Evolutionary conservation across 257 asterid genomes (phyloP).

Genomic region (Primulina tabacum): DNA sequence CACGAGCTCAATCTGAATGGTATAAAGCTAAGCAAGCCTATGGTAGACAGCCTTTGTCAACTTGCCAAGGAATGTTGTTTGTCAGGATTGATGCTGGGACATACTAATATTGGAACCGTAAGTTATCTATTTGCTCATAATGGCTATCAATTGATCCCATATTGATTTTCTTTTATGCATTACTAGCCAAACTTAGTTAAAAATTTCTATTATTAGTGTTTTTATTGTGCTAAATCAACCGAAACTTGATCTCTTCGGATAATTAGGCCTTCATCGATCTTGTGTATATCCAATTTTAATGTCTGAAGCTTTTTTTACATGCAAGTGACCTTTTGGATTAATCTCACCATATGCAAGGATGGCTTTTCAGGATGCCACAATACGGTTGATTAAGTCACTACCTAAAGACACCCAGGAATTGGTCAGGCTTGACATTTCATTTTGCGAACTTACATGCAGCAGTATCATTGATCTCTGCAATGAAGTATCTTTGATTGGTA

Average conservation of each 20-base stretch:
- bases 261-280: slow-evolving; percentile 6
- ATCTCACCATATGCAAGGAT: slow-evolving; percentile 21
- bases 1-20: slow-evolving; percentile 80
- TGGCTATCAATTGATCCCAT: slow-evolving; percentile 14
- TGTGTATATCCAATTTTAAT: neutral
- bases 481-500: slow-evolving; percentile 46
- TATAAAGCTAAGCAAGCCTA: slow-evolving; percentile 75
- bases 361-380: slow-evolving; percentile 70
- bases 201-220: no score
- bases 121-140: slow-evolving; percentile 30
- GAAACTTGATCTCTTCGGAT: neutral
- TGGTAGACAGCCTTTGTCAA: slow-evolving; percentile 72
- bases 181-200: no score
- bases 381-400: slow-evolving; percentile 62
- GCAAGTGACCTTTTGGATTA: slow-evolving; percentile 10
- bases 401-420: slow-evolving; percentile 64
- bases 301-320: neutral
- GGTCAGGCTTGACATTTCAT: slow-evolving; percentile 76
- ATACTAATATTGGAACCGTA: slow-evolving; percentile 73
- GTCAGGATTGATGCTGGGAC: slow-evolving; percentile 78
- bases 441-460: slow-evolving; percentile 53
- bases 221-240: slow-evolving; percentile 6
- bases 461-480: slow-evolving; percentile 48
- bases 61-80: slow-evolving; percentile 59
- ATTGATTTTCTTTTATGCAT: slow-evolving; percentile 12